These are phyloP conservation scores for Nakazawaea ishiwadae DNA, from an alignment of 805 yeast genomes.

Conservation along the genomic window DNA sequence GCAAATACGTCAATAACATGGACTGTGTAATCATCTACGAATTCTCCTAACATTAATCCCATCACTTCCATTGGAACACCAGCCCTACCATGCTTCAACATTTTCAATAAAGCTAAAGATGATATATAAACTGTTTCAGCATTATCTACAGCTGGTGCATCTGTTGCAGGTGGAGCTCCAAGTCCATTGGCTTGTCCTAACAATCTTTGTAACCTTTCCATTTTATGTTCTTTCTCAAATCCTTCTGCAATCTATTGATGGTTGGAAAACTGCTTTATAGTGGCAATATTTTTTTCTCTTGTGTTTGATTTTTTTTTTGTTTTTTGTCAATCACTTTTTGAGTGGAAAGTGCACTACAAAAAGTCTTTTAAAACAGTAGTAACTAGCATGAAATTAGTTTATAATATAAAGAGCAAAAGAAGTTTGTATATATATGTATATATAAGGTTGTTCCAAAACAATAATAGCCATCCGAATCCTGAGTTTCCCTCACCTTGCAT, in stretches of 20 bases:
- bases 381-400: too few relatives aligned
- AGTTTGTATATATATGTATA: too few relatives aligned
- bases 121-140: constrained; percentile 96
- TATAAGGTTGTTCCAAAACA: too few relatives aligned
- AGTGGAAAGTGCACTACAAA: background rate
- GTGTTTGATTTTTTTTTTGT: background rate
- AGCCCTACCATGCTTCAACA: constrained; percentile 96
- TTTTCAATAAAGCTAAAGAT: constrained; percentile 88
- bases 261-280: too few relatives aligned
- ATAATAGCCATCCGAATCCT: too few relatives aligned
- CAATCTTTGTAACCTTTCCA: constrained; percentile 48
- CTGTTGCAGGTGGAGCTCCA: constrained; percentile 46
- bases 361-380: background rate
- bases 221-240: constrained; percentile 19
- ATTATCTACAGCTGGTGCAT: constrained; percentile 85
- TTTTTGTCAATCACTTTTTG: background rate
- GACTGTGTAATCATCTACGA: constrained; percentile 94
- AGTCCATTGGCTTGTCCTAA: constrained; percentile 36
- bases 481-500: too few relatives aligned
- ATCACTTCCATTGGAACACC: constrained; percentile 79
- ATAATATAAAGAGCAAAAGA: too few relatives aligned
- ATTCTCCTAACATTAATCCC: constrained; percentile 99
- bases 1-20: constrained; percentile 98
- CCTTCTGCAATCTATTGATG: too few relatives aligned
- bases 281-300: constrained; percentile 6